Base-by-base conservation (phyloP, 192 early-diverging fungal genomes). In the Funneliformis mosseae region DNA sequence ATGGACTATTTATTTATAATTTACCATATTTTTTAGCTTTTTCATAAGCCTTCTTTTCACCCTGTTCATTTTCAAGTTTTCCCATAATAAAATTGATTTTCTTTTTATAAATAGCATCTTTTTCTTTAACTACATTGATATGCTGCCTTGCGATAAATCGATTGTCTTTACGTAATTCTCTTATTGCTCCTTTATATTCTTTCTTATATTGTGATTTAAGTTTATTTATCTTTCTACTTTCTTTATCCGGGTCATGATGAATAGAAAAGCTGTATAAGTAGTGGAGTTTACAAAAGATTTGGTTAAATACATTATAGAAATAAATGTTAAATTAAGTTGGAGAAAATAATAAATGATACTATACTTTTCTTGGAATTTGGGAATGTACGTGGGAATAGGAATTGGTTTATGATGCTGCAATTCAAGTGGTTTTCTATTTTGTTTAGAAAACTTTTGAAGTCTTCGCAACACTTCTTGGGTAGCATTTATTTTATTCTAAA, bases 131-230 rank as follows among this genome's bases (percentile, higher is more conserved):
- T 71, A 90, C 88, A 74, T 83, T 83, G 28, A 96, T 78, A 67
- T 91, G 86, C 85, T 94, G 91, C 23, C 90, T 85, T 18, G 94
- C 93, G 43, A 99, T 83, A 76, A 98, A 99, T 84, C 91, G 89
- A 43, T 92, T 92, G 83, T 99, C 98, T 83, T 97, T 96, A 43
- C 97, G 93, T 79, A 99, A 84, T 85, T 99, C 98, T 28, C 98
- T 92, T 62, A 96, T 90, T 27, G 97, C 97, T 18, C 97, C 96
- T 83, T 98, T 96, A 84, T 91, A 90, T 83, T 99, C 98, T 87
- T 94, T 93, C 87, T 95, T 97, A 85, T 95, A 89, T 86, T 96
- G 93, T 10, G 89, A 82, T 42, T 93, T 84, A 69, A 97, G 84
- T 85, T 98, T 98, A 71, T 90, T 85, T 38, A 85, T 80, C 84